These are phyloP conservation scores for Caloboletus inedulis DNA, from an alignment of 1,284 basidiomycete species.

Conservation along the genomic window DNA sequence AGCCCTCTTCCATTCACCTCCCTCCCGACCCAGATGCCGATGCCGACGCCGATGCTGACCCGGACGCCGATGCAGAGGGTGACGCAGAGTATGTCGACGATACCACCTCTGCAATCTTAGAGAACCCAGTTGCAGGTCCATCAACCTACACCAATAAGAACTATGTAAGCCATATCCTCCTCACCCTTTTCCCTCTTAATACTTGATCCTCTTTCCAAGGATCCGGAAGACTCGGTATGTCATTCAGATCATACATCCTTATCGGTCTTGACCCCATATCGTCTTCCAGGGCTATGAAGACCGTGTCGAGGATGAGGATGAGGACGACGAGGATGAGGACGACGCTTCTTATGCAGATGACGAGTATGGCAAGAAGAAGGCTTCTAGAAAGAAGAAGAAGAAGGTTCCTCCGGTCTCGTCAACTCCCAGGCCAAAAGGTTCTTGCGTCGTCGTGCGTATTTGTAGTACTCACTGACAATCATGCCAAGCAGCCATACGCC, in stretches of 20 bases:
- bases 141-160: constrained; percentile 28
- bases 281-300: constrained; percentile 64
- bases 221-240: constrained; percentile 68
- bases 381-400: constrained; percentile 64
- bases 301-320: constrained; percentile 49
- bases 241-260: constrained; percentile 19
- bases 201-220: constrained; percentile 34
- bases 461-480: constrained; percentile 27
- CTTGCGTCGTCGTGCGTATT: constrained; percentile 16
- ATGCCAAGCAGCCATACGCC: constrained; percentile 44
- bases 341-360: constrained; percentile 77
- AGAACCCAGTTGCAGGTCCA: constrained; percentile 34
- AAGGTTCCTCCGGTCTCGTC: constrained; percentile 41
- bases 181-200: constrained; percentile 9
- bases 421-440: constrained; percentile 58
- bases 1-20: constrained; percentile 16
- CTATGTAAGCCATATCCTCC: constrained; percentile 22
- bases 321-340: constrained; percentile 51
- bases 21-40: constrained; percentile 37
- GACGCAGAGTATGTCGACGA: constrained; percentile 37
- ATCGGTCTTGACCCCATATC: constrained; percentile 22
- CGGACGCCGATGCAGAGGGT: constrained; percentile 39
- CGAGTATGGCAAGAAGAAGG: constrained; percentile 69
- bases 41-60: constrained; percentile 38
- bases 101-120: constrained; percentile 27